A percentile compares a stretch with the other conserved stretches of the same genome.
Evolutionary conservation across 208 protist species (phyloP).

Genomic region (Angomonas desouzai): DNA sequence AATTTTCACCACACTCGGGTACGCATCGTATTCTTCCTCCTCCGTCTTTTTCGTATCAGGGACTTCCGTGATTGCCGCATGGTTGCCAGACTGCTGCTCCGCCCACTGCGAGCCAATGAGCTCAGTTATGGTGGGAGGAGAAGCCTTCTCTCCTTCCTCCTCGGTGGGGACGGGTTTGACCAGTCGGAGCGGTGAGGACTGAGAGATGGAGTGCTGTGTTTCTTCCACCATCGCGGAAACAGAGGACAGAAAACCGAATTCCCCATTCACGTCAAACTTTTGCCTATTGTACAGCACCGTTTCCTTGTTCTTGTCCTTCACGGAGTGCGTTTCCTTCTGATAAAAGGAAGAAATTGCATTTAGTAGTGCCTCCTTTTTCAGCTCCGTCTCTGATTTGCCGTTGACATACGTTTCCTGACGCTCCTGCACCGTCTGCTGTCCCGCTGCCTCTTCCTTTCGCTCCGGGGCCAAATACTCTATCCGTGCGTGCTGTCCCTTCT

Average conservation of each 20-base stretch:
- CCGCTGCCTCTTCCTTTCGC: neutral
- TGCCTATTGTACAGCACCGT: conserved; percentile 18
- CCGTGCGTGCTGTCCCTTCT: too few species aligned
- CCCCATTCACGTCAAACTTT: conserved; percentile 17
- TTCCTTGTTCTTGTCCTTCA: too few species aligned
- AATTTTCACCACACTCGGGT: neutral
- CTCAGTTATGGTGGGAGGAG: neutral
- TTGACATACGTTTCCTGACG: neutral
- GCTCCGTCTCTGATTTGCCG: neutral
- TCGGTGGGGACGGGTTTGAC: conserved; percentile 16
- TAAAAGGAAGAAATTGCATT: too few species aligned
- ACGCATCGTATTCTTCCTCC: too few species aligned
- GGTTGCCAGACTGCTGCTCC: neutral
- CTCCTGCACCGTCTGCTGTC: neutral
- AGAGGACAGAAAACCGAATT: conserved; percentile 16
- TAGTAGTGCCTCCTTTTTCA: neutral
- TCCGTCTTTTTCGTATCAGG: neutral
- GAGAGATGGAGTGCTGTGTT: conserved; percentile 11
- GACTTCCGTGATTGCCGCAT: neutral
- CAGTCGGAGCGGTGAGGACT: conserved; percentile 15
- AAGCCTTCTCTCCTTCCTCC: neutral
- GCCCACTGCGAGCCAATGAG: conserved; percentile 3
- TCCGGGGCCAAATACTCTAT: too few species aligned
- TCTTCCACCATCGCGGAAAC: conserved; percentile 22
- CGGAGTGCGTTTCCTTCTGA: too few species aligned